Percentiles rank a stretch among this genome's conserved stretches.
phyloP scores from a whole-genome alignment of 176 grass and related monocot species.

The Hordeum marinum region DNA sequence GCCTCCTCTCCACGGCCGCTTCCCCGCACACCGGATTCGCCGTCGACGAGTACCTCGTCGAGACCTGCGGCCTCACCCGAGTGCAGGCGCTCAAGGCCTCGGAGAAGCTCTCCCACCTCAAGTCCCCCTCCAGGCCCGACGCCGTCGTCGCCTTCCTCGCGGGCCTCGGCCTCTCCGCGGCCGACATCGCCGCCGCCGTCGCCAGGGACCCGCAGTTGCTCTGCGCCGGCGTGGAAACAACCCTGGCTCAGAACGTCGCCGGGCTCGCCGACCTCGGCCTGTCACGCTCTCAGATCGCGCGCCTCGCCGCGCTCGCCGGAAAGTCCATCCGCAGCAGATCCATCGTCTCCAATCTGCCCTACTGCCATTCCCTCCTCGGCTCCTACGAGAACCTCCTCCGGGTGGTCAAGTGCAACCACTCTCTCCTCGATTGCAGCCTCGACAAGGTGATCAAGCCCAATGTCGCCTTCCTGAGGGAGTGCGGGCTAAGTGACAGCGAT shows the following conservation, averaged over 20 bases:
- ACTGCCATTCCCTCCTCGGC: background rate
- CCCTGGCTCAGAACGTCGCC: background rate
- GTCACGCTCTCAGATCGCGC: background rate
- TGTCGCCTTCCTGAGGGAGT: background rate
- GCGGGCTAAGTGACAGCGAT: background rate
- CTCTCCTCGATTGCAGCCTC: background rate
- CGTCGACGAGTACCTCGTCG: background rate
- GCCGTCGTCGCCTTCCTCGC: background rate
- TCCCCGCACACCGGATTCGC: background rate
- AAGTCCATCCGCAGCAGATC: fast-evolving
- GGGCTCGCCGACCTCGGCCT: background rate
- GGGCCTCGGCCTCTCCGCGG: background rate
- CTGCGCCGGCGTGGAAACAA: background rate
- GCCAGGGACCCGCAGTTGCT: background rate
- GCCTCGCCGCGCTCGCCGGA: background rate
- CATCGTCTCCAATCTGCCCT: background rate
- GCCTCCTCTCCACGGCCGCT: background rate
- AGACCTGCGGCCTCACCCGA: background rate
- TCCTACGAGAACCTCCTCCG: background rate
- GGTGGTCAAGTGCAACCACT: background rate
- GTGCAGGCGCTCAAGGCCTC: background rate
- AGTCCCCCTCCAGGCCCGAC: background rate
- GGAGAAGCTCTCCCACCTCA: background rate
- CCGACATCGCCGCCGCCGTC: background rate
- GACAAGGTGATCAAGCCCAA: background rate